Evolutionary conservation across 176 grass and related monocot species (phyloP).

Genomic region (Zoysia pacifica): DNA sequence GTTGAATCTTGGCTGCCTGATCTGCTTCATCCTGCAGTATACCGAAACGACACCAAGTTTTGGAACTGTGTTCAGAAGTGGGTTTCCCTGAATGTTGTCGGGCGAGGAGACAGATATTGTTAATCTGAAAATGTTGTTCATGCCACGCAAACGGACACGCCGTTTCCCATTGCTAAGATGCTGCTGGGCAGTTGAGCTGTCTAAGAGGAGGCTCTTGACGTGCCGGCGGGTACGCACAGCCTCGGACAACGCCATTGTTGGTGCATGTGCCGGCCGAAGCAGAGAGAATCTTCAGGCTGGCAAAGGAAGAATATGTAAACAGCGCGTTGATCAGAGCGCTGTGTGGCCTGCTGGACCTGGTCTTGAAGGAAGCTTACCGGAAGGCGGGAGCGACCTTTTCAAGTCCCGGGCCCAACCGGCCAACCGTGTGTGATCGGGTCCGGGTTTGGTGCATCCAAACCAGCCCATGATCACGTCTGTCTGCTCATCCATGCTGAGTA

Average conservation of each 20-base stretch:
- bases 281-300: not conserved
- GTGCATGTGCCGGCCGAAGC: not conserved
- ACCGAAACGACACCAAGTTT: not conserved
- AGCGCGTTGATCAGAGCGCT: not conserved
- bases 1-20: not conserved
- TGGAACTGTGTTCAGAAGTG: not conserved
- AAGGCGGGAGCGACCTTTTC: too few relatives aligned
- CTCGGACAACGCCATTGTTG: not conserved
- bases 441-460: too few relatives aligned
- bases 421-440: too few relatives aligned
- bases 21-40: not conserved
- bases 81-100: not conserved
- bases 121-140: not conserved
- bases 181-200: too few relatives aligned
- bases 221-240: not conserved
- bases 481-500: too few relatives aligned
- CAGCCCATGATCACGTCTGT: too few relatives aligned
- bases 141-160: too few relatives aligned
- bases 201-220: not conserved
- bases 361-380: too few relatives aligned
- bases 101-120: not conserved
- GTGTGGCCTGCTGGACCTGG: not conserved
- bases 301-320: not conserved
- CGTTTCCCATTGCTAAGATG: too few relatives aligned
- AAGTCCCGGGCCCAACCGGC: too few relatives aligned